phyloP scores from a whole-genome alignment of 306 rosid genomes.

The Corylus avellana region DNA sequence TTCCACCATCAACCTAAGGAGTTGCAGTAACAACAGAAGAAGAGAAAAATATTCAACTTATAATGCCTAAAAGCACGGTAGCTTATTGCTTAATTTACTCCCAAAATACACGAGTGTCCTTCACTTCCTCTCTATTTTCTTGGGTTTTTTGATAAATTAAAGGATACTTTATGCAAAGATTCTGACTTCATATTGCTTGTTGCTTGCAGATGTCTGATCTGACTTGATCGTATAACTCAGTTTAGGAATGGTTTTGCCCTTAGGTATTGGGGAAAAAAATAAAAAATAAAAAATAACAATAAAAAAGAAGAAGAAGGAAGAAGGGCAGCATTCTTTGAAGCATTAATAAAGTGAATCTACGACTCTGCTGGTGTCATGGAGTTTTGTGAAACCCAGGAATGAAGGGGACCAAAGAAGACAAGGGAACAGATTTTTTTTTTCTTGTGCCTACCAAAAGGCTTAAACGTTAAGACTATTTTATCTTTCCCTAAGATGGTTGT shows the following conservation, averaged over 20 bases:
- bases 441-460: not conserved
- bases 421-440: no score
- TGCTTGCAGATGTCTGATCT: not conserved
- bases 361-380: no score
- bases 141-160: not conserved
- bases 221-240: not conserved
- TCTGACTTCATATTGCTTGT: not conserved
- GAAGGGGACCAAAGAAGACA: no score
- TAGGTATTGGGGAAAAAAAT: no score
- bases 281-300: no score
- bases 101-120: not conserved
- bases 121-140: not conserved
- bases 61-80: conserved; percentile 9
- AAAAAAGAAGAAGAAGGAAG: no score
- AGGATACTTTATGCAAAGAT: not conserved
- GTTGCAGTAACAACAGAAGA: not conserved
- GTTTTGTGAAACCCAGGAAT: no score
- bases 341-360: no score
- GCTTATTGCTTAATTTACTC: not conserved
- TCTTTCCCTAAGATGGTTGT: no score
- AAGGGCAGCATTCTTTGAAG: no score
- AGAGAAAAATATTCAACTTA: not conserved
- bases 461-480: not conserved
- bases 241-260: not conserved
- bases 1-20: conserved; percentile 73